Evolutionary conservation across 148 eudicot genomes (phyloP), one percentile per base, ranked within the genome.

Genomic region (Fagopyrum homotropicum): DNA sequence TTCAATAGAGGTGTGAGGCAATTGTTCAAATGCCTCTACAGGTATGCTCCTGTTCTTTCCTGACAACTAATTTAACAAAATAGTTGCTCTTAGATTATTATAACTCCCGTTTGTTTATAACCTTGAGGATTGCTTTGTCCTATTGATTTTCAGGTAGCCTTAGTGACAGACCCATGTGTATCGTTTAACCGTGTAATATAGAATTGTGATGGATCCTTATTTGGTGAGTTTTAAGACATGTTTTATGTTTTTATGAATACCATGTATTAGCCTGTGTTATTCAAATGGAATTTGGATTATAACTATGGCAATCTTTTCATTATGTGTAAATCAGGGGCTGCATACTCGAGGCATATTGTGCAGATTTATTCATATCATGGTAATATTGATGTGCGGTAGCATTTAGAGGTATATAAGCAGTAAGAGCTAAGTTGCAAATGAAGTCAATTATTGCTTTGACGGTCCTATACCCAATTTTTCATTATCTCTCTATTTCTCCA

Each of bases 161-260:
- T 89, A 57, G 88, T 84, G 45, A 91, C 89, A 80, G 93, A 91
- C 74, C 92, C 93, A 6, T 80, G 86, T 60, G 90, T 89, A 19
- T 88, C 91, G 75, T 97, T 91, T 49, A 93, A 89, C 81, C 97
- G 98, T 76, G 88, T 93, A 61, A 89, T 83, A 55, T 93, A 97
- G 98, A 93, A 97, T 76, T 88, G 90, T 56, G 98, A 93, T 87
- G 98, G 98, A 76, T 79, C 88, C 77, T 76, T 89, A 69, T 88
- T 91, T 77, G 98, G 98, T 93, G 76, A 77, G 91, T 60, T 77
- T 74, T 55, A 26, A 7, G 4, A 10, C 9, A 17, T 75, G 29
- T 26, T 46, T 15, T 43, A 44, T 29, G 30, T 9, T n/a, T 30
- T 64, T 45, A 45, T 12, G 70, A 64, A 4, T 35, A 14, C 40